phyloP scores from a whole-genome alignment of 257 asterid genomes.

The Paraleonurus japonicus region DNA sequence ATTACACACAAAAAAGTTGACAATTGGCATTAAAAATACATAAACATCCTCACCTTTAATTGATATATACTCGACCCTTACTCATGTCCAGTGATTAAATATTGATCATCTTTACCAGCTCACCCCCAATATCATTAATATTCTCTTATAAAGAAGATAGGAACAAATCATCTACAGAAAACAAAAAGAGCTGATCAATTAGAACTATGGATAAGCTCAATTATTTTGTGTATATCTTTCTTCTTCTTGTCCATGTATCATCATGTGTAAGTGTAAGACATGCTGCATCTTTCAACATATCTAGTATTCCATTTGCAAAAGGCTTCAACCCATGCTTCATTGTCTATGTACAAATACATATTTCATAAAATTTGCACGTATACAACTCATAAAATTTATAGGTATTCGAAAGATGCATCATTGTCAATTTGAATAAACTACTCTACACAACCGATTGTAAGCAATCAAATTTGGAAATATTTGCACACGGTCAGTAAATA shows the following conservation, averaged over 20 bases:
- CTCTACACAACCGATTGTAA: too few relatives aligned
- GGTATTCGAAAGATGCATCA: too few relatives aligned
- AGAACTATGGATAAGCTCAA: slow-evolving; percentile 39
- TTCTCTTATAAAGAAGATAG: background rate
- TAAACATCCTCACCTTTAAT: too few relatives aligned
- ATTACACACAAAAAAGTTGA: too few relatives aligned
- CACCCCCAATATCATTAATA: slow-evolving; percentile 8
- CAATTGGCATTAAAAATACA: too few relatives aligned
- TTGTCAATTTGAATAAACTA: too few relatives aligned
- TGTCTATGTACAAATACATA: too few relatives aligned
- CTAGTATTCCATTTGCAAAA: slow-evolving; percentile 48
- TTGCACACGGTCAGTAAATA: too few relatives aligned
- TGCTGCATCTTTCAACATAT: slow-evolving; percentile 33
- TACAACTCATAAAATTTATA: too few relatives aligned
- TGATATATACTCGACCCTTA: slow-evolving; percentile 26
- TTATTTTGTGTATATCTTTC: slow-evolving; percentile 2
- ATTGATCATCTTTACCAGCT: slow-evolving; percentile 23
- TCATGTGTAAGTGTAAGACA: too few relatives aligned
- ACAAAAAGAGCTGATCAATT: slow-evolving; percentile 6
- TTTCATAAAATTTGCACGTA: too few relatives aligned
- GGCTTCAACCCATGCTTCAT: slow-evolving; percentile 71
- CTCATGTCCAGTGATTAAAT: slow-evolving; percentile 36
- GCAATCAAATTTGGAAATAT: too few relatives aligned
- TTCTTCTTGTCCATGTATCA: slow-evolving; percentile 23
- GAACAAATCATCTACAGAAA: slow-evolving; percentile 23